Conservation (phyloP, 306 rosid genomes). For the Casuarina glauca region DNA sequence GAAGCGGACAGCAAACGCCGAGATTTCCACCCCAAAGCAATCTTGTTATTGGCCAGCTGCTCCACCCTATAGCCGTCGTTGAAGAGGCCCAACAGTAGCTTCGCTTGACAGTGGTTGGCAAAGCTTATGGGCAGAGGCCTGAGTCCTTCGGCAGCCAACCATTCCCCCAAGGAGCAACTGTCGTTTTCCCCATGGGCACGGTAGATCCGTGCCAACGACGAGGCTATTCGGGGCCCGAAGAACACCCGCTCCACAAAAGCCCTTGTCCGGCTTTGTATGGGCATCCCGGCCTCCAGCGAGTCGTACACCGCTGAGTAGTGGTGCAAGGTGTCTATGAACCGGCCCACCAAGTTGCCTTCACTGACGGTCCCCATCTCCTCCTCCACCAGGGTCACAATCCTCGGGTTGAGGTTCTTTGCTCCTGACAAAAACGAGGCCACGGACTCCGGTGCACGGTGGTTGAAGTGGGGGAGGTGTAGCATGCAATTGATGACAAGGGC, state of each 20-base stretch:
- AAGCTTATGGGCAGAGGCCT: constrained; percentile 49
- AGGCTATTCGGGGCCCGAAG: constrained; percentile 66
- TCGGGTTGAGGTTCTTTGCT: constrained; percentile 53
- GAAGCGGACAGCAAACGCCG: constrained; percentile 74
- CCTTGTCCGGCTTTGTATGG: constrained; percentile 64
- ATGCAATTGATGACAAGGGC: constrained; percentile 74
- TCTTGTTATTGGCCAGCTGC: constrained; percentile 45
- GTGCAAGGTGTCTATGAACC: constrained; percentile 68
- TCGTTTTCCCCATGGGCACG: constrained; percentile 28
- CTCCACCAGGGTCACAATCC: constrained; percentile 59
- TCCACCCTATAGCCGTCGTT: constrained; percentile 80
- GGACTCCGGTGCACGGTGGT: constrained; percentile 54
- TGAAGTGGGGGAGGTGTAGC: constrained; percentile 74
- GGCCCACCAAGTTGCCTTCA: constrained; percentile 50
- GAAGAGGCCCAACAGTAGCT: constrained; percentile 63
- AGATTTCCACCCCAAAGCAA: constrained; percentile 78
- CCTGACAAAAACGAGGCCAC: constrained; percentile 65
- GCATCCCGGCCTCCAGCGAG: constrained; percentile 76
- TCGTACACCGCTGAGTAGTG: constrained; percentile 78
- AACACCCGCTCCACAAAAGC: constrained; percentile 76
- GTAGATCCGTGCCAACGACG: constrained; percentile 55
- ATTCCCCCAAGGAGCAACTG: constrained; percentile 54
- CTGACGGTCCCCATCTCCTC: constrained; percentile 49
- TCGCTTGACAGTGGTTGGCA: constrained; percentile 82
- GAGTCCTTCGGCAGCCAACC: constrained; percentile 56